phyloP scores from a whole-genome alignment of 202 grass and related monocot genomes.

The Zoysia matrella region DNA sequence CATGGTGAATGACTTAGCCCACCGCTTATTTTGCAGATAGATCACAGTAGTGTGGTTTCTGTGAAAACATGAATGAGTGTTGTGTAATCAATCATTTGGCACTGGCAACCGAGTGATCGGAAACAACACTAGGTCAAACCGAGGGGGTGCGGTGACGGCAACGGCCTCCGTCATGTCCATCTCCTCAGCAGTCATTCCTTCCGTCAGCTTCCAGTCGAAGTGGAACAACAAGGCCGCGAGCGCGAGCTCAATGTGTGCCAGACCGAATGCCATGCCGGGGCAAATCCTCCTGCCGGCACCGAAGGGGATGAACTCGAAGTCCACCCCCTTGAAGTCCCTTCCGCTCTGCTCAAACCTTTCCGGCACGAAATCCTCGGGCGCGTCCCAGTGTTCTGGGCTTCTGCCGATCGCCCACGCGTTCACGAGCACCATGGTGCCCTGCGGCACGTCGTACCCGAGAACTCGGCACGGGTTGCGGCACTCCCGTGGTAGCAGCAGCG shows the following conservation, averaged over 20 bases:
- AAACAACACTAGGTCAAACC: no score
- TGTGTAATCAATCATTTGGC: no score
- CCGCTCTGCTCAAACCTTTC: constrained; percentile 34
- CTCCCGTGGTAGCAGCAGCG: constrained; percentile 17
- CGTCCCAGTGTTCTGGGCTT: constrained; percentile 15
- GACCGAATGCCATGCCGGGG: constrained; percentile 43
- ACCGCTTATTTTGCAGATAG: no score
- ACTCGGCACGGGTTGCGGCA: constrained; percentile 11
- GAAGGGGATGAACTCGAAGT: constrained; percentile 49
- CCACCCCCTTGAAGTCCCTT: constrained; percentile 30
- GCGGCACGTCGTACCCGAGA: constrained; percentile 23
- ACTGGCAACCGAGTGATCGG: no score
- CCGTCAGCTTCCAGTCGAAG: constrained; percentile 40
- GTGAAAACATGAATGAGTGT: no score
- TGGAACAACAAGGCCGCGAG: constrained; percentile 40
- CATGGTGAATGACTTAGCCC: no score
- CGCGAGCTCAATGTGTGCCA: constrained; percentile 33
- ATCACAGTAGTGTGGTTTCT: no score
- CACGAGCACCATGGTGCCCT: constrained; percentile 37
- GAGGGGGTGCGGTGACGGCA: neutral
- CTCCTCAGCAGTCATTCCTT: neutral
- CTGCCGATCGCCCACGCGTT: constrained; percentile 48
- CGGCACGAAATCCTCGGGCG: constrained; percentile 15
- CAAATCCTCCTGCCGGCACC: constrained; percentile 43
- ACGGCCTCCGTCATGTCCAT: constrained; percentile 34